Evolutionary conservation across 306 rosid genomes (phyloP).

Genomic region (Citrullus colocynthis): DNA sequence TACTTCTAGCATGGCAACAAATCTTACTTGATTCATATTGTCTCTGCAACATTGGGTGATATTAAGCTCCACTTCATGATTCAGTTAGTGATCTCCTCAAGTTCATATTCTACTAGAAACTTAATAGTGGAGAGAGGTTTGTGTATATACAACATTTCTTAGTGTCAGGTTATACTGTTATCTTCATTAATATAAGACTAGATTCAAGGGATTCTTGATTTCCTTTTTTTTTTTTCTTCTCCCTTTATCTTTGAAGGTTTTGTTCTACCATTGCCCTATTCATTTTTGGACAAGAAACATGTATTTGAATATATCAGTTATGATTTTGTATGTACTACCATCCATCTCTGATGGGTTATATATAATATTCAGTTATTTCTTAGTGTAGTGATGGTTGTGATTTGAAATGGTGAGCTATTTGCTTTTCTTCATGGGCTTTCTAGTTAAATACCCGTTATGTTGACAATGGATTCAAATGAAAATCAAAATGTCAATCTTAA

Average conservation of each 20-base stretch:
- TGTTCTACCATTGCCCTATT: neutral
- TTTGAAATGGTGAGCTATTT: neutral
- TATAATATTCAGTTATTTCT: constrained; percentile 5
- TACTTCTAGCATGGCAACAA: constrained; percentile 29
- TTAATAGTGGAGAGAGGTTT: constrained; percentile 29
- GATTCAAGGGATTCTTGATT: constrained; percentile 29
- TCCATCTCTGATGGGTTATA: constrained; percentile 6
- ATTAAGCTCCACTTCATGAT: constrained; percentile 27
- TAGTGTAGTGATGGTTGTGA: neutral
- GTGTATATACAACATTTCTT: constrained; percentile 66
- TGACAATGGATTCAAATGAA: neutral
- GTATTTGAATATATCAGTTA: constrained; percentile 19
- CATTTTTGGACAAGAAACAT: constrained; percentile 38
- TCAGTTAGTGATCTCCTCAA: constrained; percentile 24
- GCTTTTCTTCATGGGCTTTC: neutral
- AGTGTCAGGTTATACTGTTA: constrained; percentile 23
- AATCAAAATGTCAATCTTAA: no score
- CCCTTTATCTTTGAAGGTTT: neutral
- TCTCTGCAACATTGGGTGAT: constrained; percentile 35
- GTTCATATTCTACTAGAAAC: constrained; percentile 32
- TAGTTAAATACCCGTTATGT: neutral
- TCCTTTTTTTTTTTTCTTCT: constrained; percentile 5
- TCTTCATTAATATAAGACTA: constrained; percentile 2
- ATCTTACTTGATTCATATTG: constrained; percentile 26
- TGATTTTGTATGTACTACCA: constrained; percentile 15